phyloP scores from a whole-genome alignment of 805 yeast species.

The Blastobotrys parvus region DNA sequence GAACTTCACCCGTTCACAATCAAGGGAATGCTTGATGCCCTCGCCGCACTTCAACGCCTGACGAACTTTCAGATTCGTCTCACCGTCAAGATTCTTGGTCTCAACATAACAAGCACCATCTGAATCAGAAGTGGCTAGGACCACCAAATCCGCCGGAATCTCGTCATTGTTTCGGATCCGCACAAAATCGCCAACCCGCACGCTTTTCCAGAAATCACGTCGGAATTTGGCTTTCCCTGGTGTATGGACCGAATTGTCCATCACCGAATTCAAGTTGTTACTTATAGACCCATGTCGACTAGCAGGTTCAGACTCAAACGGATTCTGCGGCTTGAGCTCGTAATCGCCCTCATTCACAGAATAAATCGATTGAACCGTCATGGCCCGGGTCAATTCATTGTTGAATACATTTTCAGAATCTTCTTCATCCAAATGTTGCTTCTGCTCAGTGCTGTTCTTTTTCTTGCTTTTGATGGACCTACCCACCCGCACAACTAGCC shows the following conservation, averaged over 20 bases:
- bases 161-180: constrained; percentile 64
- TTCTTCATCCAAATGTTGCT: background rate
- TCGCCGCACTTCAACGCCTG: constrained; percentile 52
- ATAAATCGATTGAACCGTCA: constrained; percentile 18
- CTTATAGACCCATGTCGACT: too few relatives aligned
- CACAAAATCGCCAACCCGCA: constrained; percentile 68
- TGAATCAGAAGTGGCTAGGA: constrained; percentile 60
- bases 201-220: constrained; percentile 63
- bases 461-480: constrained; percentile 7
- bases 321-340: constrained; percentile 6
- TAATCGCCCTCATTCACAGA: constrained; percentile 7
- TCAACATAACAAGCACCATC: constrained; percentile 68
- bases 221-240: constrained; percentile 36
- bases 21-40: constrained; percentile 47
- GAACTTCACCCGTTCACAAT: constrained; percentile 48
- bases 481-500: constrained; percentile 12
- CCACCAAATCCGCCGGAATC: constrained; percentile 68
- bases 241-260: constrained; percentile 22
- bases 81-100: constrained; percentile 68
- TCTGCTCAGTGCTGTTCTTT: constrained; percentile 3
- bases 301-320: constrained; percentile 3
- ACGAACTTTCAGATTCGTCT: constrained; percentile 63
- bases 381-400: constrained; percentile 13
- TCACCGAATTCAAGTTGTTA: constrained; percentile 8
- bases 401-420: background rate